phyloP scores from a whole-genome alignment of 2,329 filamentous ascomycete species.

The Paecilomyces fulvus region DNA sequence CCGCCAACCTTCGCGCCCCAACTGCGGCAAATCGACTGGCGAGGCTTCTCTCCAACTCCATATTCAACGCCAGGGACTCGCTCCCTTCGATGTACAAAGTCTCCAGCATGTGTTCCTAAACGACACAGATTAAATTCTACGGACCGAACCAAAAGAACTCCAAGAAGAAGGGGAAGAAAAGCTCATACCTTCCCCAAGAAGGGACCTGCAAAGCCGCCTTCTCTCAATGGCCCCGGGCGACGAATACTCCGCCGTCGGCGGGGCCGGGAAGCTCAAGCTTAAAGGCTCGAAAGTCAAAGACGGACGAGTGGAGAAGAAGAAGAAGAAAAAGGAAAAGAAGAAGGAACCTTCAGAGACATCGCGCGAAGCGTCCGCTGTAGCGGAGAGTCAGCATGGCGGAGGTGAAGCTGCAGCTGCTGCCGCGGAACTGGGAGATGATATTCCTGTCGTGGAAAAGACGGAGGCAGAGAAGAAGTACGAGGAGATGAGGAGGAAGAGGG shows the following conservation, averaged over 20 bases:
- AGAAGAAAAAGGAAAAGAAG: conserved; percentile 45
- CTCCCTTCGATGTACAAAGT: not conserved
- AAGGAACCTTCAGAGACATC: conserved; percentile 5
- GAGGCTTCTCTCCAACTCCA: not conserved
- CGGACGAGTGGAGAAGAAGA: conserved; percentile 36
- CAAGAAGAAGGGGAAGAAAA: not conserved
- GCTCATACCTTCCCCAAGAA: not conserved
- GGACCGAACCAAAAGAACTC: not conserved
- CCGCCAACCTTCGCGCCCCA: not conserved
- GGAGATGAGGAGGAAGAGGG: conserved; percentile 71
- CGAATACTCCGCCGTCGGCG: conserved; percentile 60
- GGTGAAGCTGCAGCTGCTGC: not conserved
- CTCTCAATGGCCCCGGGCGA: conserved; percentile 31
- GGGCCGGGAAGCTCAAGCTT: conserved; percentile 71
- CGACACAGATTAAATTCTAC: not conserved
- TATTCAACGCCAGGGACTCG: not conserved
- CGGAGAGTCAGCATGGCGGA: not conserved
- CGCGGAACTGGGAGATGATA: conserved; percentile 7
- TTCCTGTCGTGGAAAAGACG: conserved; percentile 54
- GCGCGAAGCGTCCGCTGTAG: not conserved
- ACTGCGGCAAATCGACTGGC: not conserved
- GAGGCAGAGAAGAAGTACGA: conserved; percentile 75
- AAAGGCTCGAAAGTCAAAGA: conserved; percentile 64
- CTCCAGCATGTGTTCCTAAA: not conserved
- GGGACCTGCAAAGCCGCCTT: conserved; percentile 9